phyloP scores from a whole-genome alignment of 2,329 filamentous ascomycete species.

The Thelonectria rubi region DNA sequence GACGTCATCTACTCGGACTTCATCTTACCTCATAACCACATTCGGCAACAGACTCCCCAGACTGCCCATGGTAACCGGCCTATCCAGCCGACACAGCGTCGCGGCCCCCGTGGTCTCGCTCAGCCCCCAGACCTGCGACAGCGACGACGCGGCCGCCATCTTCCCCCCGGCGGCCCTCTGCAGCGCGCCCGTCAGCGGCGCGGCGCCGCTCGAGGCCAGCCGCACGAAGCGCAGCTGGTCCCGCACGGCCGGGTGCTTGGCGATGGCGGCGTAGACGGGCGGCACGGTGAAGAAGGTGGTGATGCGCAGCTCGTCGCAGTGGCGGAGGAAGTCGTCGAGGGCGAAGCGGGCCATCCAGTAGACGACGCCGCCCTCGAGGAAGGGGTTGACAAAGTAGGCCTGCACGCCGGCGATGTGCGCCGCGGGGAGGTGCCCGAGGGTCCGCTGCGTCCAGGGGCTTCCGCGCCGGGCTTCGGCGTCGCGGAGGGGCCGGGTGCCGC shows the following conservation, averaged over 20 bases:
- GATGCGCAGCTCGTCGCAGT: conserved; percentile 59
- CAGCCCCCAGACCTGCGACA: conserved; percentile 66
- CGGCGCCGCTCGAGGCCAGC: conserved; percentile 61
- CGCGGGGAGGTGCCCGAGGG: conserved; percentile 55
- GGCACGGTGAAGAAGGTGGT: conserved; percentile 68
- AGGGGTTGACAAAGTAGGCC: conserved; percentile 53
- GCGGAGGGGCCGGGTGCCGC: conserved; percentile 44
- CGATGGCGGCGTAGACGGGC: conserved; percentile 67
- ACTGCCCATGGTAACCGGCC: conserved; percentile 56
- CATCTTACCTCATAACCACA: conserved; percentile 38
- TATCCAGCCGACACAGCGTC: conserved; percentile 54
- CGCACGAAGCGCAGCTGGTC: conserved; percentile 63
- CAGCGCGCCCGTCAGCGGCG: conserved; percentile 63
- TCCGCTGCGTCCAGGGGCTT: conserved; percentile 44
- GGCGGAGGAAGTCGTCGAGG: conserved; percentile 62
- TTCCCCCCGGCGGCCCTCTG: conserved; percentile 61
- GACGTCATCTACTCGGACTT: too few species aligned
- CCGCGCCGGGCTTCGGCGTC: conserved; percentile 38
- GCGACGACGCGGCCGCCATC: conserved; percentile 51
- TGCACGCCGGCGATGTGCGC: conserved; percentile 58
- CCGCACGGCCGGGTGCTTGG: conserved; percentile 63
- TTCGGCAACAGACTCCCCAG: conserved; percentile 49
- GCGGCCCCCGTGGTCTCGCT: conserved; percentile 63
- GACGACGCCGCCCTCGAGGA: conserved; percentile 56
- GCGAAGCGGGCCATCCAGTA: conserved; percentile 73